Evolutionary conservation across 768 basidiomycete species (phyloP).

Genomic region (Kwoniella sp.): DNA sequence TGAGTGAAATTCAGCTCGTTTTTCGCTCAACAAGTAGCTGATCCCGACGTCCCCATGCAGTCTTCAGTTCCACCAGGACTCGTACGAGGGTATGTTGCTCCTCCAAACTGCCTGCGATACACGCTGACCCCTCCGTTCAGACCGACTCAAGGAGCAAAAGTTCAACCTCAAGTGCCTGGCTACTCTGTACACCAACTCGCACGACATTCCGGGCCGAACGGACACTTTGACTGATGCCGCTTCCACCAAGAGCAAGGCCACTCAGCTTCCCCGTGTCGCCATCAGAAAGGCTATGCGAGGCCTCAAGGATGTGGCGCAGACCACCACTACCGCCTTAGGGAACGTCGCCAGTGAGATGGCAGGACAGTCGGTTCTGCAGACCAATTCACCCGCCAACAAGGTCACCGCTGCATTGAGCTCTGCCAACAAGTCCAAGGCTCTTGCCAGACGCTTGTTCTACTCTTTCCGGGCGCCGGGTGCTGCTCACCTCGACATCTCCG

Average conservation of each 20-base stretch:
- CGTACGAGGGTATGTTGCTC: conserved; percentile 66
- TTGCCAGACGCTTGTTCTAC: conserved; percentile 80
- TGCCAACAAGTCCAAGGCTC: conserved; percentile 67
- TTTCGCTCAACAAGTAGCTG: not conserved
- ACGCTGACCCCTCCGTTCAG: conserved; percentile 49
- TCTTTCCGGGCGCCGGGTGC: conserved; percentile 66
- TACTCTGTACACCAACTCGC: conserved; percentile 72
- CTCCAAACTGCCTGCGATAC: not conserved
- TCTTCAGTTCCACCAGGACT: conserved; percentile 58
- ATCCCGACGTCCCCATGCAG: conserved; percentile 4
- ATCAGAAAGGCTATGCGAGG: conserved; percentile 70
- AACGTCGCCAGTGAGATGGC: conserved; percentile 63
- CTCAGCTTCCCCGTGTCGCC: conserved; percentile 59
- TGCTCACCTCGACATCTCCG: conserved; percentile 61
- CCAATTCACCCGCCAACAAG: conserved; percentile 76
- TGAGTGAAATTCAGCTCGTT: conserved; percentile 11
- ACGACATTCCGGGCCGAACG: conserved; percentile 61
- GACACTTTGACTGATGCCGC: conserved; percentile 59
- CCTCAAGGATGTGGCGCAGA: conserved; percentile 67
- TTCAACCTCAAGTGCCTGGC: conserved; percentile 68
- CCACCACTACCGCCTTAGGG: conserved; percentile 70
- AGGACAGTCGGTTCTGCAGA: conserved; percentile 67
- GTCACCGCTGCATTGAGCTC: conserved; percentile 74
- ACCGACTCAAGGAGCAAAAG: conserved; percentile 78
- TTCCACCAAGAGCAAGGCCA: conserved; percentile 47